Base-by-base conservation (phyloP, 208 protist species). In the Blechomonas ayalai region DNA sequence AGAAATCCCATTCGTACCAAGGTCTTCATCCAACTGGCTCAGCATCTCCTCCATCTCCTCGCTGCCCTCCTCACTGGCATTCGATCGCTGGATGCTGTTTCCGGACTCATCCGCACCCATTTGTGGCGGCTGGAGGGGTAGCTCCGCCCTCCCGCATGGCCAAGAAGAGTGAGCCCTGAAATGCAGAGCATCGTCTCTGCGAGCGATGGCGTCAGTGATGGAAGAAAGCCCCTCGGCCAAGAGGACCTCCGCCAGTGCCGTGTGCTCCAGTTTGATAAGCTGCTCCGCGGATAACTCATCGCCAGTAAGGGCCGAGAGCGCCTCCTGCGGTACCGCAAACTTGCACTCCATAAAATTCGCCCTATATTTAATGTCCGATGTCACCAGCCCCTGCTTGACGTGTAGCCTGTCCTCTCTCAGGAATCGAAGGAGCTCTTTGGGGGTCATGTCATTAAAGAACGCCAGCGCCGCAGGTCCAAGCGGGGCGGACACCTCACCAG, bases 241-340 rank as follows among this genome's bases (percentile, higher is more conserved):
- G 37, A 96, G 54, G 22, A 96, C 52, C 22, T 90, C 79, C 16
- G 72, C 62, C 13, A 96, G 68, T 18, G 64, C 65, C 18, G 90
- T 95, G 10, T 85, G 86, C 54, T 96, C 86, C 42, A 96, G 66
- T 57, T 95, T 94, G 34, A 94, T 82, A n/a, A 94, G 55, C 52
- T 92, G 75, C 36, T 86, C 82, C 42, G 87, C 67, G n/a, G 80
- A 78, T 3, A 92, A 59, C 23, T 72, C 62, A 40, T 81, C 62
- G 2, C 81, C 81, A 16, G 69, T 64, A 18, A 96, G 74, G 7
- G 86, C 85, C 4, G 70, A 69, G 19, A 94, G 74, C 2, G 63
- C 66, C 45, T 94, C 86, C 29, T 76, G 63, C 26, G 86, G 76
- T 46, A 96, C 73, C 5, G 73, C 52, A 28, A 90, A 57, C 50